A percentile compares a stretch with the other conserved stretches of the same genome.
Conservation (phyloP, 2,329 filamentous ascomycete genomes). For the Colletotrichum caudatum region DNA sequence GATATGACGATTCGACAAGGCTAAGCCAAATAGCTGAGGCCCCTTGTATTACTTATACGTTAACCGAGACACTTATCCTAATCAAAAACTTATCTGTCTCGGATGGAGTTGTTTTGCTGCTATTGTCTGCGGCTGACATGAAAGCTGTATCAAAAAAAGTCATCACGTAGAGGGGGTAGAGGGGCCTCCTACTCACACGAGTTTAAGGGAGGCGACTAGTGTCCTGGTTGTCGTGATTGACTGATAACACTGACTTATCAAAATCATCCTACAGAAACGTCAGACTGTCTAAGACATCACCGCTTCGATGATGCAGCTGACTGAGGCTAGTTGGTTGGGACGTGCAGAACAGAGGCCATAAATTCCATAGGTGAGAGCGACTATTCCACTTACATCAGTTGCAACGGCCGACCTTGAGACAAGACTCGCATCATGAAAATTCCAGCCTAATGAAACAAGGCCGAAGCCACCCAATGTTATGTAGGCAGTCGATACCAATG, state of each 20-base stretch:
- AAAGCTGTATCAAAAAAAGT: neutral
- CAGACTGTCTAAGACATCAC: conserved; percentile 35
- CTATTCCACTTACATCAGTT: neutral
- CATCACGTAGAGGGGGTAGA: neutral
- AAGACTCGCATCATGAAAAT: conserved; percentile 22
- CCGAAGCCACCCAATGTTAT: conserved; percentile 11
- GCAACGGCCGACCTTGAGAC: conserved; percentile 12
- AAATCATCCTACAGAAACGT: conserved; percentile 6
- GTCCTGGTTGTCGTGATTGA: neutral
- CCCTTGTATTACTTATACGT: neutral
- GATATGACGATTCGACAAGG: neutral
- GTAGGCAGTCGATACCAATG: conserved; percentile 10
- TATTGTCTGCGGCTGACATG: neutral
- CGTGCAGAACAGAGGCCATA: neutral
- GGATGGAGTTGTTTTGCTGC: neutral
- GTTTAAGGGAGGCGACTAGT: neutral
- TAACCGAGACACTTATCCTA: neutral
- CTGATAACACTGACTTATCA: neutral
- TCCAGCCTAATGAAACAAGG: conserved; percentile 3
- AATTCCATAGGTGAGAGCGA: neutral
- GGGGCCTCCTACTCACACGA: neutral
- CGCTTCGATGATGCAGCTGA: conserved; percentile 17
- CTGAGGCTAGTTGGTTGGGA: conserved; percentile 16
- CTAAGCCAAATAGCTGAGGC: neutral
- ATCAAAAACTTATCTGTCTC: neutral